phyloP scores from a whole-genome alignment of 1,139 yeast species.

The Debaryomyces sp. region DNA sequence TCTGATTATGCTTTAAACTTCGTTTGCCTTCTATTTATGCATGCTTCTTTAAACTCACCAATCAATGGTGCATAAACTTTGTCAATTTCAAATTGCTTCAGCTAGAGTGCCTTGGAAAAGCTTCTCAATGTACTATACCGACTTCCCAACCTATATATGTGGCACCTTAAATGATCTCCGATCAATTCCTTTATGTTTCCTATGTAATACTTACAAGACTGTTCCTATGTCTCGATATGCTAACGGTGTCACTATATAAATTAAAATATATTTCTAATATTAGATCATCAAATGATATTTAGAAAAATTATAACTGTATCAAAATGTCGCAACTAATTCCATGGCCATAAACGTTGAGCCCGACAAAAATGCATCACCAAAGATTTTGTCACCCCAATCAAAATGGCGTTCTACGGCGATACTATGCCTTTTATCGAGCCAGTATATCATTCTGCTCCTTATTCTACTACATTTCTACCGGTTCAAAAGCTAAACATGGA shows the following conservation, averaged over 20 bases:
- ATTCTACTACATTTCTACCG: background rate
- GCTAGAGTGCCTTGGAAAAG: background rate
- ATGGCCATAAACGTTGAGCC: background rate
- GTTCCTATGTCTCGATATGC: background rate
- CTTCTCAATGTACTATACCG: background rate
- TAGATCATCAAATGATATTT: background rate
- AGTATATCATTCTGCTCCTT: too few species aligned
- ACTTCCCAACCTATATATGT: background rate
- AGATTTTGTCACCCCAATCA: background rate
- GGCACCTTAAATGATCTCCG: background rate
- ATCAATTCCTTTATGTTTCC: background rate
- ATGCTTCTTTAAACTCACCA: slow-evolving; percentile 2
- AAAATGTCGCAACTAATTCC: slow-evolving; percentile 1
- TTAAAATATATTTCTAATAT: background rate
- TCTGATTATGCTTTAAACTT: background rate
- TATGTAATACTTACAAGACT: background rate
- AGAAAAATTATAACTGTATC: background rate
- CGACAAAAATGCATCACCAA: background rate
- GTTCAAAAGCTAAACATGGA: background rate
- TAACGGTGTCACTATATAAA: background rate
- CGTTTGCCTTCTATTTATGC: background rate
- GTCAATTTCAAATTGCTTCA: background rate
- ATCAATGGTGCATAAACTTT: background rate
- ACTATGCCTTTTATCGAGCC: background rate
- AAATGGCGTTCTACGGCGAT: background rate